Evolutionary conservation across 805 yeast species (phyloP), one percentile per base, ranked within the genome.

Genomic region (Candida ascalaphidarum): DNA sequence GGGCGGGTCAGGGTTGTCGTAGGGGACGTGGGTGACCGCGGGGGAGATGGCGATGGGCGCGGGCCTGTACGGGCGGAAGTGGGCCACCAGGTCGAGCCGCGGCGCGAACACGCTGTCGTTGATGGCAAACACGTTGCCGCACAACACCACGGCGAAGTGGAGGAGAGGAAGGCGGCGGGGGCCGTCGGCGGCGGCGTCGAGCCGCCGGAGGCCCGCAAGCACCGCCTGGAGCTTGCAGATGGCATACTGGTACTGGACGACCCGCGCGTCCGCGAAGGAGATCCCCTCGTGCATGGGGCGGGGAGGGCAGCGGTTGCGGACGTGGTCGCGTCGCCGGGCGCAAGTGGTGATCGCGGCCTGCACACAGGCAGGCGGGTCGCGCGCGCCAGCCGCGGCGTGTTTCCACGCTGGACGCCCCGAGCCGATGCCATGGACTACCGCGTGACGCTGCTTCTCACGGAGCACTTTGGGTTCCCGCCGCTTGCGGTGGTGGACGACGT

Each of bases 401-500:
- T n/a, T n/a, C n/a, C n/a, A n/a, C n/a, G n/a, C n/a, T n/a, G n/a
- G 17, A 15, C 29, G 30, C 21, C 19, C 38, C 39, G 44, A 31
- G 32, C 23, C 34, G 41, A n/a, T n/a, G n/a, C n/a, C 11, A 35
- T 41, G 7, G 61, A 54, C 30, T 50, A 52, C 33, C 39, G 62
- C 24, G 51, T 43, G 17, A 48, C 54, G 16, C 46, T 59, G 8
- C 43, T 85, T 11, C 61, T 88, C 28, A 81, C 95, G 1, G 96
- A 86, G 53, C 95, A 86, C 48, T 58, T 88, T 20, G 95, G 83
- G 20, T 83, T 71, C 44, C 81, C 92, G 6, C 95, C 96, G 0
- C 68, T 85, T 7, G 72, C 88, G 1, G 57, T 86, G 10, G 68
- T 88, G 5, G 96, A 88, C 43, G 95, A 84, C 44, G 78, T 88